phyloP scores from a whole-genome alignment of 2,329 filamentous ascomycete species.

The Tolypocladium amazonense region DNA sequence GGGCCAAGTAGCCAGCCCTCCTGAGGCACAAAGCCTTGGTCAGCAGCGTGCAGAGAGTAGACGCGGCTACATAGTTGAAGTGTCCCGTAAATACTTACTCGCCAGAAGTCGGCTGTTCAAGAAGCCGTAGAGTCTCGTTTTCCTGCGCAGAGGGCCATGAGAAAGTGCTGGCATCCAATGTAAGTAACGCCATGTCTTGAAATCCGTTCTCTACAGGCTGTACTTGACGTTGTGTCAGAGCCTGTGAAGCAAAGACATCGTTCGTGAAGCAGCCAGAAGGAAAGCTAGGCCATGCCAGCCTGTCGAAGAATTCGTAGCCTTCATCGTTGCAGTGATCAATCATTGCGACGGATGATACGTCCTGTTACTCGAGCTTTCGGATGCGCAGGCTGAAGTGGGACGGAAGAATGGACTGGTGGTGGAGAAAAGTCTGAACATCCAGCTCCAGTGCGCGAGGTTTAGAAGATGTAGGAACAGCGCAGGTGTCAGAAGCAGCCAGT shows the following conservation, averaged over 20 bases:
- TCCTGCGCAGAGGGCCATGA: neutral
- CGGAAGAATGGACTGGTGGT: neutral
- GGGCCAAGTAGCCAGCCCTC: neutral
- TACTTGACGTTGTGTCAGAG: neutral
- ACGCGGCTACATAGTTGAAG: no score
- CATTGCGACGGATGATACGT: neutral
- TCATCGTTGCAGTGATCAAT: neutral
- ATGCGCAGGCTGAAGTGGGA: neutral
- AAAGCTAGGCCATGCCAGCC: neutral
- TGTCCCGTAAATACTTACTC: neutral
- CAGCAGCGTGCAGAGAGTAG: neutral
- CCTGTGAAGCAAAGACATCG: neutral
- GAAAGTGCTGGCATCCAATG: neutral
- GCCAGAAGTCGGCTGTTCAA: neutral
- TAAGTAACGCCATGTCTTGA: neutral
- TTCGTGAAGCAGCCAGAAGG: no score
- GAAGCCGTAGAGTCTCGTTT: neutral
- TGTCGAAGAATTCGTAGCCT: neutral
- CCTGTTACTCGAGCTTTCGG: neutral
- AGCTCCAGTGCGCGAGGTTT: neutral
- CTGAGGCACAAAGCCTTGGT: neutral
- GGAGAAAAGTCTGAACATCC: neutral
- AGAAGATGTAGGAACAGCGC: neutral
- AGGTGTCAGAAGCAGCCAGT: neutral
- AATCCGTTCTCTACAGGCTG: neutral